Evolutionary conservation across 129 eudicot genomes (phyloP).

Genomic region (Lonicera japonica): DNA sequence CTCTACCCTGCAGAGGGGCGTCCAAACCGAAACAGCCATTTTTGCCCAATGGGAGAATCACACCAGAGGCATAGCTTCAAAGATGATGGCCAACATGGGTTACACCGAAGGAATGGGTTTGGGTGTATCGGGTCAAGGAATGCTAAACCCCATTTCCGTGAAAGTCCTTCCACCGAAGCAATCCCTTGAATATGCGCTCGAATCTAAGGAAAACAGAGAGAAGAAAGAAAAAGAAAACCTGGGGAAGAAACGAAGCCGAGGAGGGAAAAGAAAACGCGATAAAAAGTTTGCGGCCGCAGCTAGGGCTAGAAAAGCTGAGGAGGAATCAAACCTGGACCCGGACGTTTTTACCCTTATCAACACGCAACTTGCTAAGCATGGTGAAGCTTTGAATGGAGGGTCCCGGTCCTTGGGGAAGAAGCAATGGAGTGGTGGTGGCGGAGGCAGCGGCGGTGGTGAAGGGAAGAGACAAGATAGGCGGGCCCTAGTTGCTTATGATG

Average conservation of each 20-base stretch:
- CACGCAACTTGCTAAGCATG: constrained; percentile 64
- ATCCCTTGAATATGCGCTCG: constrained; percentile 73
- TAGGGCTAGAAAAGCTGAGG: constrained; percentile 50
- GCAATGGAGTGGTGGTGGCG: constrained; percentile 2
- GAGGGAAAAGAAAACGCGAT: constrained; percentile 87
- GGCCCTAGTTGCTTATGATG: constrained; percentile 73
- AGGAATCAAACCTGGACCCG: constrained; percentile 46
- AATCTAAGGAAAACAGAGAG: constrained; percentile 20
- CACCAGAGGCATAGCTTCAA: constrained; percentile 92
- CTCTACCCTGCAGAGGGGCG: constrained; percentile 63
- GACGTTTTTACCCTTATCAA: constrained; percentile 81
- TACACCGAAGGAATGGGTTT: constrained; percentile 95
- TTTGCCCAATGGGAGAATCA: constrained; percentile 98
- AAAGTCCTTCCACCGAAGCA: constrained; percentile 76
- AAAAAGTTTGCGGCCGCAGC: constrained; percentile 81
- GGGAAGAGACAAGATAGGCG: constrained; percentile 64
- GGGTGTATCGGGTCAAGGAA: constrained; percentile 82
- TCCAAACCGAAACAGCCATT: constrained; percentile 83
- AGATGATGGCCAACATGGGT: constrained; percentile 99
- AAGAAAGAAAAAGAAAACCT: constrained; percentile 17
- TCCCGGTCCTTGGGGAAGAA: constrained; percentile 23
- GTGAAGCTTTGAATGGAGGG: constrained; percentile 24
- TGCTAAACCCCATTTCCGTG: constrained; percentile 62
- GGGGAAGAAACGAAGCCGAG: constrained; percentile 66
- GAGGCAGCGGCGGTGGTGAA: constrained; percentile 5